Percentiles rank a stretch among this genome's conserved stretches.
These are phyloP conservation scores for Phaffomyces thermotolerans DNA, from an alignment of 805 yeast species.

Conservation along the genomic window DNA sequence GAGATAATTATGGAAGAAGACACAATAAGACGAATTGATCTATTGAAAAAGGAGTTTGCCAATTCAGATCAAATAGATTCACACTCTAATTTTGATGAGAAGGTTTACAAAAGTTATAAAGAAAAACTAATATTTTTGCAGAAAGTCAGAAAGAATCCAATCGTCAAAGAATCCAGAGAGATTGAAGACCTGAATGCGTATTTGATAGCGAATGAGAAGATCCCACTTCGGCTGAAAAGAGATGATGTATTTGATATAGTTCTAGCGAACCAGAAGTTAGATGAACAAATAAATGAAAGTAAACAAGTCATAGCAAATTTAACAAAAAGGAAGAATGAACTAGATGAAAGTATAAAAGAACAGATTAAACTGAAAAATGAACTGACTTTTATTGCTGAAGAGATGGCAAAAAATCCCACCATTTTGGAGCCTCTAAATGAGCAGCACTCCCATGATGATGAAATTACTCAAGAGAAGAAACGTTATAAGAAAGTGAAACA, in stretches of 20 bases:
- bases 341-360: conserved; percentile 2
- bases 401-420: conserved; percentile 1
- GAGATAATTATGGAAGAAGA: neutral
- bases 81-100: neutral
- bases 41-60: neutral
- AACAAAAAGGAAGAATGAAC: neutral
- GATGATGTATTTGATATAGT: conserved; percentile 21
- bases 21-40: neutral
- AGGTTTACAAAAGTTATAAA: neutral
- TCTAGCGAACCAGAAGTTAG: conserved; percentile 11
- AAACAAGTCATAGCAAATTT: neutral
- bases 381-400: neutral
- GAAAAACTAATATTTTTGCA: neutral
- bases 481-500: conserved; percentile 7
- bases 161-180: neutral
- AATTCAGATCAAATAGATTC: neutral
- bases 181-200: neutral
- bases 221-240: conserved; percentile 17
- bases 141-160: neutral
- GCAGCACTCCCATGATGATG: neutral
- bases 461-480: conserved; percentile 7
- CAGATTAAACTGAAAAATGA: conserved; percentile 4
- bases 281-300: conserved; percentile 12
- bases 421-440: no score
- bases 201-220: conserved; percentile 9